A percentile compares a stretch with the other conserved stretches of the same genome.
Evolutionary conservation across 176 grass and related monocot genomes (phyloP).

Genomic region (Avena sativa): DNA sequence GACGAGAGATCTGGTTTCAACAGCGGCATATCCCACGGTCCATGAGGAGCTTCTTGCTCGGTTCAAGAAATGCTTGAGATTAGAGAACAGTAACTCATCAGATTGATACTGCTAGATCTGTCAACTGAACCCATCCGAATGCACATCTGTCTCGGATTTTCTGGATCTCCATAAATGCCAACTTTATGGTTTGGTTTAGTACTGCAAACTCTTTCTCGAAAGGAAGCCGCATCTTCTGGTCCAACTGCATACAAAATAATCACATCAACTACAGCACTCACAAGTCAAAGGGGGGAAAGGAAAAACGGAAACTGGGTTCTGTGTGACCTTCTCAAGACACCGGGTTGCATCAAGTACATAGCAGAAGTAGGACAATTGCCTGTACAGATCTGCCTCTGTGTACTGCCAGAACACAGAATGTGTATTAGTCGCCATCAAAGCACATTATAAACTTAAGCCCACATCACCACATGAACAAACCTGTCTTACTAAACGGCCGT

Average conservation of each 20-base stretch:
- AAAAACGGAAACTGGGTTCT: neutral
- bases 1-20: slow-evolving; percentile 17
- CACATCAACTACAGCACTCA: slow-evolving; percentile 6
- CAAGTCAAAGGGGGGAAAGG: neutral
- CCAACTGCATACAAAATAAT: slow-evolving; percentile 62
- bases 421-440: slow-evolving; percentile 27
- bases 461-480: slow-evolving; percentile 38
- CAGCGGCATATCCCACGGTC: neutral
- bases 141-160: slow-evolving; percentile 81
- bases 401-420: slow-evolving; percentile 60
- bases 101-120: slow-evolving; percentile 72
- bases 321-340: slow-evolving; percentile 78
- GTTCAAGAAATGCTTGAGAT: slow-evolving; percentile 13
- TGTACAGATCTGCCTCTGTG: slow-evolving; percentile 87
- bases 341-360: slow-evolving; percentile 75
- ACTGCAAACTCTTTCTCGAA: slow-evolving; percentile 71
- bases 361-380: slow-evolving; percentile 89
- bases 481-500: slow-evolving; percentile 81
- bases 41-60: slow-evolving; percentile 3
- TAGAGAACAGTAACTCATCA: slow-evolving; percentile 33
- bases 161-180: slow-evolving; percentile 69
- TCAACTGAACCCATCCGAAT: slow-evolving; percentile 83
- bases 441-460: slow-evolving; percentile 22
- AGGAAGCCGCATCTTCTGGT: slow-evolving; percentile 60
- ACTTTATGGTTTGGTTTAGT: slow-evolving; percentile 56